phyloP scores from a whole-genome alignment of 257 asterid species.

The Jaltomata sinuosa region DNA sequence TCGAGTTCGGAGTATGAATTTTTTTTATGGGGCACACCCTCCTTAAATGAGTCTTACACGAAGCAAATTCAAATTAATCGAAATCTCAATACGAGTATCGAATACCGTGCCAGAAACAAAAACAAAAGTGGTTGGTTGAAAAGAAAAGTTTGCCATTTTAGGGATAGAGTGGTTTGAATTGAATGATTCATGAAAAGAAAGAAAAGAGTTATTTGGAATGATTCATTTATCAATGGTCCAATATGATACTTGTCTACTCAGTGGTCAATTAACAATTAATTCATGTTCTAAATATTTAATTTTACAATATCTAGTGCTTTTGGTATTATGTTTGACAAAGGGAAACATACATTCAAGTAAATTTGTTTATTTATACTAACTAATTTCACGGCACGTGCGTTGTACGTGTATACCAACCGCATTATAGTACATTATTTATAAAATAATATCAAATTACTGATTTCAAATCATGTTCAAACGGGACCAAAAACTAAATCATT shows the following conservation, averaged over 20 bases:
- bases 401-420: no score
- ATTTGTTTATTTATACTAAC: no score
- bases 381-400: no score
- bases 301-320: neutral
- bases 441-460: no score
- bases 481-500: no score
- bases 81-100: neutral
- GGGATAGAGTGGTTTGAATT: neutral
- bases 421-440: no score
- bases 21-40: no score
- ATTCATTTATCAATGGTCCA: neutral
- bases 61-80: neutral
- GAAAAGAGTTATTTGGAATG: neutral
- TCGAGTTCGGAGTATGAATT: no score
- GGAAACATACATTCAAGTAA: no score
- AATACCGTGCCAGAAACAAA: no score
- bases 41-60: neutral
- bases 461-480: no score
- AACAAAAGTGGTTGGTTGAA: neutral
- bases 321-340: neutral
- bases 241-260: neutral
- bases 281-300: neutral
- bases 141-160: neutral
- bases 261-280: neutral
- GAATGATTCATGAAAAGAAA: neutral